These are phyloP conservation scores for Tillandsia fasciculata DNA, from an alignment of 176 grass and related monocot species.

Conservation along the genomic window DNA sequence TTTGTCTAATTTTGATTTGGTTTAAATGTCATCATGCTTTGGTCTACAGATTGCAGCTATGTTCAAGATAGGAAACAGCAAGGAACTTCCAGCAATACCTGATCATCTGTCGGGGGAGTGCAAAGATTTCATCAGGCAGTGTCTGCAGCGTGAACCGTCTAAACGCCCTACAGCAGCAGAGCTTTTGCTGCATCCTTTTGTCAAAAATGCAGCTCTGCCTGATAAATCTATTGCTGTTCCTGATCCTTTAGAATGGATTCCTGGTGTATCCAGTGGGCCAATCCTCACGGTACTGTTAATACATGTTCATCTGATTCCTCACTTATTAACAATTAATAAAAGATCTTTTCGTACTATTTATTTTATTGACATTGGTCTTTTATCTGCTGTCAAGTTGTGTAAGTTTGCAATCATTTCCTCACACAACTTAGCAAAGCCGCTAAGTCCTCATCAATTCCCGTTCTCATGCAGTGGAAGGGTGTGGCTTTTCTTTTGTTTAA, in stretches of 20 bases:
- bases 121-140: constrained; percentile 72
- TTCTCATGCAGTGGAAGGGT: too few relatives aligned
- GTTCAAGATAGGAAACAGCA: constrained; percentile 98
- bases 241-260: constrained; percentile 44
- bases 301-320: constrained; percentile 2
- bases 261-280: constrained; percentile 34
- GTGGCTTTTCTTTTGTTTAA: too few relatives aligned
- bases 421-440: too few relatives aligned
- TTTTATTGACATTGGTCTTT: too few relatives aligned
- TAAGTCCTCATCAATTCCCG: too few relatives aligned
- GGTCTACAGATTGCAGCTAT: constrained; percentile 81
- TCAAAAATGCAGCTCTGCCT: constrained; percentile 57
- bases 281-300: constrained; percentile 43
- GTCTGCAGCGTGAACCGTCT: constrained; percentile 72
- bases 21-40: not conserved
- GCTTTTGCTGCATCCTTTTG: constrained; percentile 86
- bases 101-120: constrained; percentile 84
- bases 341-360: not conserved
- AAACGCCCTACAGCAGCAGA: constrained; percentile 70
- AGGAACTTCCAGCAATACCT: constrained; percentile 87
- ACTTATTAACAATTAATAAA: not conserved
- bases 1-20: not conserved
- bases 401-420: too few relatives aligned
- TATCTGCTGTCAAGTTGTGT: too few relatives aligned
- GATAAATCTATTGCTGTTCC: constrained; percentile 40